phyloP scores from a whole-genome alignment of 2,329 filamentous ascomycete genomes.

The Hypoxylon sp. region DNA sequence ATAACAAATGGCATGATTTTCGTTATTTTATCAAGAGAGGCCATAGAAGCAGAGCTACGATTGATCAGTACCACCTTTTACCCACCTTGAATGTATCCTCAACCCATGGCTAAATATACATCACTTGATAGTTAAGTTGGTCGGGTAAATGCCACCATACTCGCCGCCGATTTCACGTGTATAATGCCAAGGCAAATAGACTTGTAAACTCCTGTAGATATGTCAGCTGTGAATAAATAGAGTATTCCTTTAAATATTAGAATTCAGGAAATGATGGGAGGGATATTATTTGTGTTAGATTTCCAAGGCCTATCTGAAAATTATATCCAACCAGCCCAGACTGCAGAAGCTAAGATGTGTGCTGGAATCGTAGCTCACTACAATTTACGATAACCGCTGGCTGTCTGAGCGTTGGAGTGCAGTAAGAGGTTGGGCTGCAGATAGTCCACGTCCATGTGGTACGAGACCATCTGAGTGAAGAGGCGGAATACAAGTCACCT shows the following conservation, averaged over 20 bases:
- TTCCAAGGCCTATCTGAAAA: too few relatives aligned
- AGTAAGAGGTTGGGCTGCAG: too few relatives aligned
- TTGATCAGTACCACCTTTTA: background rate
- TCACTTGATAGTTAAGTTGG: background rate
- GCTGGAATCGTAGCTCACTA: background rate
- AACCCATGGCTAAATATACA: background rate
- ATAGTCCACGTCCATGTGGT: too few relatives aligned
- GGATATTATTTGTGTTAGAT: too few relatives aligned
- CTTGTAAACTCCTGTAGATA: background rate
- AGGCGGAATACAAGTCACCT: background rate
- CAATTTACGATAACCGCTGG: too few relatives aligned
- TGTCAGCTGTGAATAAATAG: too few relatives aligned
- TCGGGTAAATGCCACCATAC: background rate
- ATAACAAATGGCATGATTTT: background rate
- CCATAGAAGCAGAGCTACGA: background rate
- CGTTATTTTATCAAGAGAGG: background rate
- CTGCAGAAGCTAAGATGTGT: background rate
- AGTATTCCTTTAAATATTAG: background rate
- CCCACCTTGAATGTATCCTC: background rate
- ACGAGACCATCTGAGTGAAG: too few relatives aligned
- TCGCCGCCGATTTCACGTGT: background rate
- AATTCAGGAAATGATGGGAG: background rate
- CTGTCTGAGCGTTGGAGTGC: too few relatives aligned
- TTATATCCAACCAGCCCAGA: background rate
- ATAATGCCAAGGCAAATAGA: background rate